phyloP scores from a whole-genome alignment of 2,329 filamentous ascomycete genomes.

The Talaromyces sp. region DNA sequence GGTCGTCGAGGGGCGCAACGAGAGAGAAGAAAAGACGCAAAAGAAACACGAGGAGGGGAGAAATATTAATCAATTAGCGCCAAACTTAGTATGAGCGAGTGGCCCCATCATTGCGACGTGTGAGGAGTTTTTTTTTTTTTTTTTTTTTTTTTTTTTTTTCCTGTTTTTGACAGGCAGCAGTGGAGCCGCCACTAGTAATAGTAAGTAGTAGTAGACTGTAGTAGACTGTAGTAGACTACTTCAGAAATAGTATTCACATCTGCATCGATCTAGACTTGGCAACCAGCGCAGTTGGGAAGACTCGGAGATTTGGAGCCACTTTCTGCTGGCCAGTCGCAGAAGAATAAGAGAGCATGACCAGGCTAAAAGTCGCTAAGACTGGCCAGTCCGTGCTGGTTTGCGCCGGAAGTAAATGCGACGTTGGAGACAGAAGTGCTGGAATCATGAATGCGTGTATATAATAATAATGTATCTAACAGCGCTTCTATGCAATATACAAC shows the following conservation, averaged over 20 bases:
- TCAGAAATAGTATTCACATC: not conserved
- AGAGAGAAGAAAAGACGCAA: not conserved
- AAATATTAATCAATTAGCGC: not conserved
- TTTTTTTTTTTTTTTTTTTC: not conserved
- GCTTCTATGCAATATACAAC: not conserved
- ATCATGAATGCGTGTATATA: not conserved
- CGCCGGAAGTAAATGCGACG: not conserved
- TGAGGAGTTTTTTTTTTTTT: not conserved
- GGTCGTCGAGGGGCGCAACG: conserved; percentile 3
- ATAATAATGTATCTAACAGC: not conserved
- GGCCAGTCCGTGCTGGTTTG: not conserved
- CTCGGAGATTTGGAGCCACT: not conserved
- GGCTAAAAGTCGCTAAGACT: not conserved
- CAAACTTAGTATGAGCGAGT: not conserved
- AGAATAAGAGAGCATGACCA: too few species aligned
- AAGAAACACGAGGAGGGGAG: not conserved
- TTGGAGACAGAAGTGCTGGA: not conserved
- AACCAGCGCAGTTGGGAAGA: too few species aligned
- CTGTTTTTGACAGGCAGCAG: not conserved
- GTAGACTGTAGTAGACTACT: too few species aligned
- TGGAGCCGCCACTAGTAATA: not conserved
- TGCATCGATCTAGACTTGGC: not conserved
- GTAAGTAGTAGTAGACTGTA: too few species aligned
- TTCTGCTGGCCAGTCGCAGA: not conserved
- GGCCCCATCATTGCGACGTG: not conserved